These are phyloP conservation scores for Lodderomyces jiufengensis DNA, from an alignment of 1,139 yeast species.

Conservation along the genomic window DNA sequence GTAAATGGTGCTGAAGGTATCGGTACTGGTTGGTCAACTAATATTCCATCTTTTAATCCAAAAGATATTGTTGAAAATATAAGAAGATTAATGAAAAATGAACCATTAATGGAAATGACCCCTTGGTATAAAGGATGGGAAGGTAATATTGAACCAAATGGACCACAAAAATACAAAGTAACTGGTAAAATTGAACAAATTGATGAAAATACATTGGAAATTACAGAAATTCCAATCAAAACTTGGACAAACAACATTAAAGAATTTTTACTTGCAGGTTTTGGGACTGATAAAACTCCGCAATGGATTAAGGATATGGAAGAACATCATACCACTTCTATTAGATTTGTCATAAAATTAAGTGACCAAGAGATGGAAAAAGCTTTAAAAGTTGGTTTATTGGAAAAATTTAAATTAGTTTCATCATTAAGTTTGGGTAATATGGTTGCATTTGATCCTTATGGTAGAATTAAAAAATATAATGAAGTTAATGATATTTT, in stretches of 20 bases:
- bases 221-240: constrained; percentile 88
- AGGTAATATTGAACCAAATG: constrained; percentile 68
- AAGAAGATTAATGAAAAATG: constrained; percentile 67
- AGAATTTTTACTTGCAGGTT: constrained; percentile 72
- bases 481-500: constrained; percentile 73
- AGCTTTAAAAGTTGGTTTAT: constrained; percentile 67
- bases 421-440: constrained; percentile 70
- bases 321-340: constrained; percentile 84
- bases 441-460: constrained; percentile 96
- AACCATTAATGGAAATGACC: constrained; percentile 65
- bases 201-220: constrained; percentile 77
- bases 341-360: constrained; percentile 74
- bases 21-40: constrained; percentile 99
- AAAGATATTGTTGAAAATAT: constrained; percentile 74
- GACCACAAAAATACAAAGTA: constrained; percentile 65
- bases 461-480: constrained; percentile 83
- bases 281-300: constrained; percentile 67
- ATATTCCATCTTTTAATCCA: constrained; percentile 89
- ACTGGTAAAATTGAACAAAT: constrained; percentile 79
- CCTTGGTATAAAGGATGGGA: constrained; percentile 99
- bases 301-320: constrained; percentile 95
- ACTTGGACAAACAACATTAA: constrained; percentile 92
- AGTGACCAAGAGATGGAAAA: constrained; percentile 80
- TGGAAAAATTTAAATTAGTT: constrained; percentile 77
- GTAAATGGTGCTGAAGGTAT: constrained; percentile 98